Conservation (phyloP, 768 basidiomycete species). For the Galerina marginata region DNA sequence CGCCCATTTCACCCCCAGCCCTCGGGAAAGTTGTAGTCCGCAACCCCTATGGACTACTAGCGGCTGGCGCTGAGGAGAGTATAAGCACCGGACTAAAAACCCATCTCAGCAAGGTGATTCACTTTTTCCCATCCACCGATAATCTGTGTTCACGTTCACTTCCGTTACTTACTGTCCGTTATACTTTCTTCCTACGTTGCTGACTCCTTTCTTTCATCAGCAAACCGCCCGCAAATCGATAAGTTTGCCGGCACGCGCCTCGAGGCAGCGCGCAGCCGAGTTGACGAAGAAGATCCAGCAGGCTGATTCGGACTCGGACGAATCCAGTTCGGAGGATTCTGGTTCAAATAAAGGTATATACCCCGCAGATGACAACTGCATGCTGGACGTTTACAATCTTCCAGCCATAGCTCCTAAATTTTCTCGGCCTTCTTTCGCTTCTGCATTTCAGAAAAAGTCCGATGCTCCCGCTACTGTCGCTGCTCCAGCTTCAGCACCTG, state of each 20-base stretch:
- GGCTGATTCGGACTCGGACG: neutral
- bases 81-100: too few relatives aligned
- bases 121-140: too few relatives aligned
- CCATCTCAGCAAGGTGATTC: too few relatives aligned
- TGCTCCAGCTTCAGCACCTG: neutral
- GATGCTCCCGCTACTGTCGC: too few relatives aligned
- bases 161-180: neutral
- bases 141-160: too few relatives aligned
- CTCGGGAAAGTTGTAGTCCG: too few relatives aligned
- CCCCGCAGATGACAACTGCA: neutral
- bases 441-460: too few relatives aligned
- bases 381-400: neutral
- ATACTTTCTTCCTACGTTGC: neutral
- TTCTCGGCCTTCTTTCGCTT: too few relatives aligned
- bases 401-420: too few relatives aligned
- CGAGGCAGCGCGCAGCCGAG: neutral
- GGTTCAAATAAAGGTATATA: neutral
- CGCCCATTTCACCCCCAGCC: too few relatives aligned
- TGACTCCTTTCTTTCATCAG: neutral
- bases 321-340: neutral
- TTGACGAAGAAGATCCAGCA: neutral
- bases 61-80: too few relatives aligned
- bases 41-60: too few relatives aligned
- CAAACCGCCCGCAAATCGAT: conserved; percentile 4
- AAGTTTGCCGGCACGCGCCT: neutral